Percentiles rank a stretch among this genome's conserved stretches.
phyloP scores from a whole-genome alignment of 1,139 yeast genomes.

The Suhomyces ambrosiae region DNA sequence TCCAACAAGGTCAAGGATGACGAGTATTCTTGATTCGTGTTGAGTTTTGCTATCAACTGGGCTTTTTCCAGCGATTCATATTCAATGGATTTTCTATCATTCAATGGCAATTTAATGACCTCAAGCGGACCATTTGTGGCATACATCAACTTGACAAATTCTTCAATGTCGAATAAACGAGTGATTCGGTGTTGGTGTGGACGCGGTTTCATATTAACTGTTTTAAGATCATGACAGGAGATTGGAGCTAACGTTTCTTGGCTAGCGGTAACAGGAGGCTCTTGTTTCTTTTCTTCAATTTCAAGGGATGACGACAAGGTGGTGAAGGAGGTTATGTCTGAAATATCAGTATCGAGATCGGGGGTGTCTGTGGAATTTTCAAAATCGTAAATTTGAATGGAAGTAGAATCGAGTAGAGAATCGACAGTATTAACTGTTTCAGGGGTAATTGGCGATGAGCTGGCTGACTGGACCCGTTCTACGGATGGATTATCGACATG shows the following conservation, averaged over 20 bases:
- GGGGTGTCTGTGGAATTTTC: constrained; percentile 15
- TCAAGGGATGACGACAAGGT: constrained; percentile 4
- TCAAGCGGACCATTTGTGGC: constrained; percentile 13
- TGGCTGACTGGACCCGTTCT: constrained; percentile 2
- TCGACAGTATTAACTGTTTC: constrained; percentile 21
- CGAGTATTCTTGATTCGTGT: constrained; percentile 5
- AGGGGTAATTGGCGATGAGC: constrained; percentile 14
- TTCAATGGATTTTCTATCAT: constrained; percentile 30
- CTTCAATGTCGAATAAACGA: constrained; percentile 26
- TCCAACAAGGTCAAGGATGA: constrained; percentile 24
- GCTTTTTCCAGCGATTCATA: constrained; percentile 26
- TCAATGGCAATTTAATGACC: constrained; percentile 22
- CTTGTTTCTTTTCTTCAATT: constrained; percentile 1
- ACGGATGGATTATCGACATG: background rate
- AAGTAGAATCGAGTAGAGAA: constrained; percentile 25
- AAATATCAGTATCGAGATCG: constrained; percentile 12
- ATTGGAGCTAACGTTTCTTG: background rate
- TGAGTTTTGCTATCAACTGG: constrained; percentile 11
- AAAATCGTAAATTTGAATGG: constrained; percentile 24
- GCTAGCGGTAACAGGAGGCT: background rate
- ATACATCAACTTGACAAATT: constrained; percentile 23
- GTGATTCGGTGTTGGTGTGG: constrained; percentile 26
- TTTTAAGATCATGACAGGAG: background rate
- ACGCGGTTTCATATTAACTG: constrained; percentile 4
- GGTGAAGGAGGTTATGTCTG: constrained; percentile 8